These are phyloP conservation scores for Hypomontagnella monticulosa DNA, from an alignment of 495 filamentous ascomycete species.

Conservation along the genomic window DNA sequence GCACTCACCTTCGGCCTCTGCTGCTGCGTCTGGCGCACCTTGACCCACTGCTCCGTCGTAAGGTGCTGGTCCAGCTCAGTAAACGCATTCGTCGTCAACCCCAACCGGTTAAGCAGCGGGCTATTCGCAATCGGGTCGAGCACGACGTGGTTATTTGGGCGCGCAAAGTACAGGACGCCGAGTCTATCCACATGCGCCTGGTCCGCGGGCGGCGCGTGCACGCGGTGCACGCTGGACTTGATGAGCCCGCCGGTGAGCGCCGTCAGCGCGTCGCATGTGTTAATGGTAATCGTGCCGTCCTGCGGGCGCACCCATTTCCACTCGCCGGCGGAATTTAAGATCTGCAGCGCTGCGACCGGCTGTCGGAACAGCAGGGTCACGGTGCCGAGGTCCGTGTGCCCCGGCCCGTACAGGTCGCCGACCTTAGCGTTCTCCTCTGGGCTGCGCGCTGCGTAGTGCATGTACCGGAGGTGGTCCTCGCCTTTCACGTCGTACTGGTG, in stretches of 20 bases:
- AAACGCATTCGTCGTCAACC: slow-evolving; percentile 47
- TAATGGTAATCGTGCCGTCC: slow-evolving; percentile 63
- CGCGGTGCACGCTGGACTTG: slow-evolving; percentile 63
- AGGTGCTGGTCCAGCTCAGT: slow-evolving; percentile 47
- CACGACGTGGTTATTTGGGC: slow-evolving; percentile 55
- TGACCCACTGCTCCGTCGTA: slow-evolving; percentile 52
- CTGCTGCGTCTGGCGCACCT: slow-evolving; percentile 50
- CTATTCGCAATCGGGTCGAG: slow-evolving; percentile 58
- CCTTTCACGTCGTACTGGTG: slow-evolving; percentile 59
- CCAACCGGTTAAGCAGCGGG: slow-evolving; percentile 54
- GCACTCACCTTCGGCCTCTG: slow-evolving; percentile 54
- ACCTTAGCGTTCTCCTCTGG: slow-evolving; percentile 58
- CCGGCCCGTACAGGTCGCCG: slow-evolving; percentile 49
- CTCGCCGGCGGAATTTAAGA: slow-evolving; percentile 53
- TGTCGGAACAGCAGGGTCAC: slow-evolving; percentile 65
- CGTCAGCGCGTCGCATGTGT: slow-evolving; percentile 61
- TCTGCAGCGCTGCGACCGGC: slow-evolving; percentile 61
- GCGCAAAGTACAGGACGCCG: slow-evolving; percentile 60
- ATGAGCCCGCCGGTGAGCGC: slow-evolving; percentile 59
- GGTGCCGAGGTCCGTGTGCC: slow-evolving; percentile 66
- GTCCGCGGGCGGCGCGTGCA: slow-evolving; percentile 59
- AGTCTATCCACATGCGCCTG: slow-evolving; percentile 63
- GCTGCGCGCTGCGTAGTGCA: slow-evolving; percentile 59
- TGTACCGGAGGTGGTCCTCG: slow-evolving; percentile 63
- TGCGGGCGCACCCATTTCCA: slow-evolving; percentile 63